A percentile compares a stretch with the other conserved stretches of the same genome.
These are phyloP conservation scores for Leucocoprinus sp. DNA, from an alignment of 768 basidiomycete species.

Conservation along the genomic window DNA sequence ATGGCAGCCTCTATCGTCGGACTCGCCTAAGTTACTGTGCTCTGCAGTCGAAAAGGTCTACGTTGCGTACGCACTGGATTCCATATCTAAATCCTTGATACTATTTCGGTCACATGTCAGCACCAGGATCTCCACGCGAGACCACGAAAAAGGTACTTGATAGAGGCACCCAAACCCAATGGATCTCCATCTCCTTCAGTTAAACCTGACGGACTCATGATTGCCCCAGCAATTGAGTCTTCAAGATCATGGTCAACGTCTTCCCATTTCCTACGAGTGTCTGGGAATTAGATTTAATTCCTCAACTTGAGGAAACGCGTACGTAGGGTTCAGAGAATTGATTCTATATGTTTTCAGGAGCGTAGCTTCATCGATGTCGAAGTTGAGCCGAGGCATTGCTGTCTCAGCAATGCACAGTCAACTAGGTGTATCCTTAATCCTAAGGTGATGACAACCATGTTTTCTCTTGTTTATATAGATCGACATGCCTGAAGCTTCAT, in stretches of 20 bases:
- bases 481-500: no score
- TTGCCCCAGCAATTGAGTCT: constrained; percentile 62
- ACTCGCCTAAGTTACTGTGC: background rate
- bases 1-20: constrained; percentile 59
- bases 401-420: background rate
- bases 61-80: constrained; percentile 52
- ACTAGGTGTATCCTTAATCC: background rate
- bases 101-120: constrained; percentile 26
- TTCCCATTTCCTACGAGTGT: constrained; percentile 68
- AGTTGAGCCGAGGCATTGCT: constrained; percentile 49
- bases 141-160: constrained; percentile 41
- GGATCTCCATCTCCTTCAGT: constrained; percentile 65
- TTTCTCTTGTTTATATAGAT: no score
- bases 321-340: constrained; percentile 70
- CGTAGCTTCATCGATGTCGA: constrained; percentile 71
- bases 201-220: constrained; percentile 45
- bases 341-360: constrained; percentile 86
- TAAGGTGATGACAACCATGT: no score
- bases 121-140: constrained; percentile 1
- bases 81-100: constrained; percentile 61
- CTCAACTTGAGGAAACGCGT: constrained; percentile 16
- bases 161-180: constrained; percentile 60
- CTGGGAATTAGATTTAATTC: constrained; percentile 2
- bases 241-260: constrained; percentile 81
- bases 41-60: no score